A percentile compares a stretch with the other conserved stretches of the same genome.
These are phyloP conservation scores for Aspergillus neoniger DNA, from an alignment of 2,329 filamentous ascomycete genomes.

Conservation along the genomic window DNA sequence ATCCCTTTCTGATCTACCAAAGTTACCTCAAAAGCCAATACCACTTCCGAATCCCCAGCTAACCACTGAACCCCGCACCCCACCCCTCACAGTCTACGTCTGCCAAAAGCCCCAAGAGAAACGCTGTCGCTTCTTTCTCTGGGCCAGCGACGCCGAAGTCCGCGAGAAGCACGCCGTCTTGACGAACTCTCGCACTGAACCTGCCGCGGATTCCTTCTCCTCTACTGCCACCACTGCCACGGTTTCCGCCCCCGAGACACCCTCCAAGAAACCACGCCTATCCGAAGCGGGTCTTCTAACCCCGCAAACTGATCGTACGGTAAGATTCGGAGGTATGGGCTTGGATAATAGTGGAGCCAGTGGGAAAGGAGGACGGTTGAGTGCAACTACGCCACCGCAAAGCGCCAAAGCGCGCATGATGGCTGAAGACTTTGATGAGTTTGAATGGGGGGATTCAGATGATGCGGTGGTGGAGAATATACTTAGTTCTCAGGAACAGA, in stretches of 20 bases:
- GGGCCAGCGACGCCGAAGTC: slow-evolving; percentile 59
- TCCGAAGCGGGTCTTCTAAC: slow-evolving; percentile 33
- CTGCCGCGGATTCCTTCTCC: slow-evolving; percentile 11
- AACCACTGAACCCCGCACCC: not conserved
- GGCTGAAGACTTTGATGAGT: slow-evolving; percentile 38
- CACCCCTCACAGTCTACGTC: slow-evolving; percentile 51
- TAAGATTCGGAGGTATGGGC: not conserved
- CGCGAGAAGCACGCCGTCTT: slow-evolving; percentile 54
- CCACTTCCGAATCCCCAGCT: not conserved
- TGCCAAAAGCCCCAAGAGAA: slow-evolving; percentile 54
- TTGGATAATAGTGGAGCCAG: no score
- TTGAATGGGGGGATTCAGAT: slow-evolving; percentile 40
- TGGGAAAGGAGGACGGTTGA: not conserved
- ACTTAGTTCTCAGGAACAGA: slow-evolving; percentile 4
- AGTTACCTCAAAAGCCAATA: not conserved
- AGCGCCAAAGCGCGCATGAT: slow-evolving; percentile 35
- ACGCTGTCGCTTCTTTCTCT: slow-evolving; percentile 63
- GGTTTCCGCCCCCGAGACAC: slow-evolving; percentile 25
- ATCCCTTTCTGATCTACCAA: not conserved
- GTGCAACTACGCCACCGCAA: slow-evolving; percentile 22
- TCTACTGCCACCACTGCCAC: not conserved
- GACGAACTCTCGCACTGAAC: slow-evolving; percentile 53
- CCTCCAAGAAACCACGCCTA: slow-evolving; percentile 17
- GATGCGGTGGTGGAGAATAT: slow-evolving; percentile 36
- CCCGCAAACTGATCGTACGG: slow-evolving; percentile 32